These are phyloP conservation scores for Trypanosoma brucei DNA, from an alignment of 208 protist genomes.

Conservation along the genomic window DNA sequence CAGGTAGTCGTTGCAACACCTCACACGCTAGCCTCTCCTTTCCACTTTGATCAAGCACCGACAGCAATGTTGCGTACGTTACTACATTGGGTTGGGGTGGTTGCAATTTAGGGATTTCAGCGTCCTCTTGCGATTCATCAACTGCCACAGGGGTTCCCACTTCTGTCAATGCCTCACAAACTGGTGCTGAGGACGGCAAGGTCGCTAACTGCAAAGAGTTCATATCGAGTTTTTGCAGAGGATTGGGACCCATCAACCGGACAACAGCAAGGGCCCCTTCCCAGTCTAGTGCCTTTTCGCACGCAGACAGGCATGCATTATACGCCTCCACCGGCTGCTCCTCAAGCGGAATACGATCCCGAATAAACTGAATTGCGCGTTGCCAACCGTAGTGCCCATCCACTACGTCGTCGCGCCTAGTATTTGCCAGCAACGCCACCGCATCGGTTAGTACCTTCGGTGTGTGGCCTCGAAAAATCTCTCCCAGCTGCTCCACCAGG, in stretches of 20 bases:
- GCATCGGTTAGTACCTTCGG: constrained; percentile 33
- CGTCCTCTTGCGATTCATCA: constrained; percentile 5
- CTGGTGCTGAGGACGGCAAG: neutral
- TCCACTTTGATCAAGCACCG: constrained; percentile 76
- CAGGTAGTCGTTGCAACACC: constrained; percentile 62
- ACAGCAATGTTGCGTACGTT: constrained; percentile 80
- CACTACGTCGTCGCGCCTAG: constrained; percentile 7
- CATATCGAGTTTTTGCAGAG: constrained; percentile 27
- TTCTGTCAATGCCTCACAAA: neutral
- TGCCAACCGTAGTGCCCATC: constrained; percentile 24
- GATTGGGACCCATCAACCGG: constrained; percentile 74
- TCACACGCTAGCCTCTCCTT: constrained; percentile 48
- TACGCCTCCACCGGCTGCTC: constrained; percentile 68
- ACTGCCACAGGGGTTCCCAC: neutral
- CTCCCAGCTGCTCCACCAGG: constrained; percentile 37
- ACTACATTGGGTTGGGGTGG: constrained; percentile 66
- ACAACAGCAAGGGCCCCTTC: constrained; percentile 52
- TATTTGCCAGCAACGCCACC: constrained; percentile 27
- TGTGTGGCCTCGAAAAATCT: constrained; percentile 35
- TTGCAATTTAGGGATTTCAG: neutral
- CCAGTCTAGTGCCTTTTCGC: constrained; percentile 66
- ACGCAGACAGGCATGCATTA: constrained; percentile 60
- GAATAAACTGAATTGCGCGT: constrained; percentile 40
- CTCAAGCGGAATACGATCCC: constrained; percentile 19
- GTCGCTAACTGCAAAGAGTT: neutral